These are phyloP conservation scores for Xylaria cubensis DNA, from an alignment of 495 filamentous ascomycete genomes.

Conservation along the genomic window DNA sequence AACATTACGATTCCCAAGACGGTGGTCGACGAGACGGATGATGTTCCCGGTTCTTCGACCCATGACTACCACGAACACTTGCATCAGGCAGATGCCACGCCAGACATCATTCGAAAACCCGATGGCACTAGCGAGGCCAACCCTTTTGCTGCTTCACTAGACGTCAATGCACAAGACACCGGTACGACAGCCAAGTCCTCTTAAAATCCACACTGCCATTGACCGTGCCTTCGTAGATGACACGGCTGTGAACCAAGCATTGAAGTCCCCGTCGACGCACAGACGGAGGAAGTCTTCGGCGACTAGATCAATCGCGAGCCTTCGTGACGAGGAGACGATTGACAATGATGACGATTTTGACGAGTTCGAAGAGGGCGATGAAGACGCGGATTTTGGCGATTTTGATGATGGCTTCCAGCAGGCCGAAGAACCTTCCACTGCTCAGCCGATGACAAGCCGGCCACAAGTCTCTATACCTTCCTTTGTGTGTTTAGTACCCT, in stretches of 20 bases:
- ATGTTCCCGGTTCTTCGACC: slow-evolving; percentile 48
- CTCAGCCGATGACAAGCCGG: slow-evolving; percentile 51
- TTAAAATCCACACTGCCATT: slow-evolving; percentile 44
- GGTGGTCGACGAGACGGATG: slow-evolving; percentile 55
- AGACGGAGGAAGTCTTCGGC: slow-evolving; percentile 49
- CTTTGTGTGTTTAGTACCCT: slow-evolving; percentile 50
- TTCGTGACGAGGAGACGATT: slow-evolving; percentile 49
- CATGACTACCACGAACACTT: slow-evolving; percentile 46
- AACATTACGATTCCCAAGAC: slow-evolving; percentile 50
- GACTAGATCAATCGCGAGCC: slow-evolving; percentile 43
- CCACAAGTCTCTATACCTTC: slow-evolving; percentile 60
- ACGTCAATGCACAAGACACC: slow-evolving; percentile 38
- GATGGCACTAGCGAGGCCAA: slow-evolving; percentile 45
- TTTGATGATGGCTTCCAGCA: slow-evolving; percentile 89
- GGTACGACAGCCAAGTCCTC: slow-evolving; percentile 47
- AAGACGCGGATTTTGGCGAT: slow-evolving; percentile 82
- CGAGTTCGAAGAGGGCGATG: slow-evolving; percentile 87
- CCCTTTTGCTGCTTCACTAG: slow-evolving; percentile 35
- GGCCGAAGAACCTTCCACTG: slow-evolving; percentile 54
- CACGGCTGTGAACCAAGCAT: slow-evolving; percentile 41
- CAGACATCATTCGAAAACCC: slow-evolving; percentile 55
- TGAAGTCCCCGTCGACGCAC: slow-evolving; percentile 36
- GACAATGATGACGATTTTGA: slow-evolving; percentile 71
- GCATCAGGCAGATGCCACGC: slow-evolving; percentile 53
- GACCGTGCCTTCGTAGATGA: slow-evolving; percentile 49